These are phyloP conservation scores for Inga oerstediana DNA, from an alignment of 306 rosid genomes.

Conservation along the genomic window DNA sequence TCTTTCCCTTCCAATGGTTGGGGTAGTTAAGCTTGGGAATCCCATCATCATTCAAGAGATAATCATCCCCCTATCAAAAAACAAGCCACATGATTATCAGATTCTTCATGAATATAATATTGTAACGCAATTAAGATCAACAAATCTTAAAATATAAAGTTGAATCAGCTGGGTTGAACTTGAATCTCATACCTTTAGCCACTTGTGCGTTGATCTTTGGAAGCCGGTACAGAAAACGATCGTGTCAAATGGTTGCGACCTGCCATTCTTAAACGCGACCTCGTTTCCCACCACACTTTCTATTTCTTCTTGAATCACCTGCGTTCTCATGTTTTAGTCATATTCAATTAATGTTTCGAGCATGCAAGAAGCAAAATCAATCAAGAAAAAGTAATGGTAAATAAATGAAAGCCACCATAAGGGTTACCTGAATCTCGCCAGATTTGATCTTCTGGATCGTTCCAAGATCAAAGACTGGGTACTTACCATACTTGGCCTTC, in stretches of 20 bases:
- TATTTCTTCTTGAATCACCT: slow-evolving; percentile 61
- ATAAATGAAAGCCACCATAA: background rate
- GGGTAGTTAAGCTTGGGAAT: slow-evolving; percentile 55
- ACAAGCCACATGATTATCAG: background rate
- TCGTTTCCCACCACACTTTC: slow-evolving; percentile 43
- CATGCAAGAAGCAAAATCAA: background rate
- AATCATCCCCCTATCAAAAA: slow-evolving; percentile 58
- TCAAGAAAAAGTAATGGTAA: background rate
- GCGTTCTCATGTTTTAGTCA: background rate
- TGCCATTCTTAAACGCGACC: slow-evolving; percentile 49
- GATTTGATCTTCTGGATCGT: slow-evolving; percentile 52
- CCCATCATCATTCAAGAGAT: slow-evolving; percentile 64
- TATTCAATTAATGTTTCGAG: background rate
- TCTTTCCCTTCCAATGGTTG: slow-evolving; percentile 70
- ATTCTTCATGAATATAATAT: background rate
- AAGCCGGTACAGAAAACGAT: slow-evolving; percentile 80
- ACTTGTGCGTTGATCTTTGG: slow-evolving; percentile 61
- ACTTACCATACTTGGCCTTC: slow-evolving; percentile 70
- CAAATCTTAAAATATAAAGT: background rate
- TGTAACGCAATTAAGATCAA: background rate
- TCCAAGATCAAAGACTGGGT: slow-evolving; percentile 62
- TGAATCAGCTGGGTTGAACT: background rate
- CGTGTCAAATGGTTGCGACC: slow-evolving; percentile 52
- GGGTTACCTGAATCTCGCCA: slow-evolving; percentile 57
- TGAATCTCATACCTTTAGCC: slow-evolving; percentile 65